These are phyloP conservation scores for Alternaria solani DNA, from an alignment of 2,329 filamentous ascomycete genomes.

Conservation along the genomic window DNA sequence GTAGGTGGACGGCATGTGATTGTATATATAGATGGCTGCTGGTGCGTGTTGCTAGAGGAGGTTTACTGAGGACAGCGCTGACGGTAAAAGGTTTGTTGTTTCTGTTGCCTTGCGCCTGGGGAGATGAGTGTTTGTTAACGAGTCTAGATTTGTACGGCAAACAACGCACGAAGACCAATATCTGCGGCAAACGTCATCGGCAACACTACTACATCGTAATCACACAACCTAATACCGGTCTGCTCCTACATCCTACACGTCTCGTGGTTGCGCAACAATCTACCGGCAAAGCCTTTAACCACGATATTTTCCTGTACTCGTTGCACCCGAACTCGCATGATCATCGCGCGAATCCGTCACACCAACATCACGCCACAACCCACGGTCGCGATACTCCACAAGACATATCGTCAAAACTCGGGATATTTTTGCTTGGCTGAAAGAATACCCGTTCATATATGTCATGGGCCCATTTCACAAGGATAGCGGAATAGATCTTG, in stretches of 20 bases:
- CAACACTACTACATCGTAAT: not conserved
- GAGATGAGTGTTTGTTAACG: not conserved
- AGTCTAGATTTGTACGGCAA: not conserved
- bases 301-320: slow-evolving; percentile 7
- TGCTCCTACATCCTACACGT: not conserved
- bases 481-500: slow-evolving; percentile 26
- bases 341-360: slow-evolving; percentile 32
- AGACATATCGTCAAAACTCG: not conserved
- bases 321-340: slow-evolving; percentile 30
- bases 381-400: slow-evolving; percentile 32
- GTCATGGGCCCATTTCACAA: slow-evolving; percentile 34
- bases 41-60: not conserved
- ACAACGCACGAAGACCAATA: not conserved
- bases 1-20: slow-evolving; percentile 18
- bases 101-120: too few species aligned
- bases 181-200: not conserved
- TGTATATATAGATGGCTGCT: slow-evolving; percentile 11
- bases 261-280: slow-evolving; percentile 22
- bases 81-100: not conserved
- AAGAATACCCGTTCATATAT: slow-evolving; percentile 10
- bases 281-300: slow-evolving; percentile 32
- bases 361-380: slow-evolving; percentile 45
- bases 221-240: not conserved
- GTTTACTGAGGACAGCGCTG: not conserved
- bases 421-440: not conserved